Evolutionary conservation across 2,329 filamentous ascomycete species (phyloP).

Genomic region (Septoria petroselini): DNA sequence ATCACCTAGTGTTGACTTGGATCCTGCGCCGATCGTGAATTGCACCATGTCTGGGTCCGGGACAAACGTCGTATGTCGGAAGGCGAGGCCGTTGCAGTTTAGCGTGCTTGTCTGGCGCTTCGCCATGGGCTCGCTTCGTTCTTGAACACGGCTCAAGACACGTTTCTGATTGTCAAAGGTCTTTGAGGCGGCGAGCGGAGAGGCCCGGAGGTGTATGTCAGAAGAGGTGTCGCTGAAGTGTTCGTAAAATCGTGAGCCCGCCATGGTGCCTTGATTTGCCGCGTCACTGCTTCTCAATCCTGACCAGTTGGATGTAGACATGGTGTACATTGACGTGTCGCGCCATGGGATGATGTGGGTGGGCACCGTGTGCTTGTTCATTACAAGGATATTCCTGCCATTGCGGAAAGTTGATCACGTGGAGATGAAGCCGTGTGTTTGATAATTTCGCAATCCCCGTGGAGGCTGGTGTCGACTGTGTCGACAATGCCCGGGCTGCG

Average conservation of each 20-base stretch:
- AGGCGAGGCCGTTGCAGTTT: conserved; percentile 10
- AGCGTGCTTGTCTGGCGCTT: conserved; percentile 3
- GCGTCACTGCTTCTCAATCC: not conserved
- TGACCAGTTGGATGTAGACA: not conserved
- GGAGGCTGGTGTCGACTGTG: not conserved
- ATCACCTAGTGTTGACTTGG: not conserved
- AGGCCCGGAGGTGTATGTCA: not conserved
- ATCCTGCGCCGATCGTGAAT: not conserved
- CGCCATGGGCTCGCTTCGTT: not conserved
- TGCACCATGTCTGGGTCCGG: conserved; percentile 4
- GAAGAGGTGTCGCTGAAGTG: conserved; percentile 6
- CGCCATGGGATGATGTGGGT: not conserved
- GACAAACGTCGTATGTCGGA: conserved; percentile 2
- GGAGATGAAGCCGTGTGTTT: not conserved
- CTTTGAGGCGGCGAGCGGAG: not conserved
- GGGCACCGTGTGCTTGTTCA: conserved; percentile 1
- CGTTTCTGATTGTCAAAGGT: not conserved
- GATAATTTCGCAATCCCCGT: not conserved
- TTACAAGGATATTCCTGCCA: conserved; percentile 7
- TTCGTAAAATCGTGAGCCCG: not conserved
- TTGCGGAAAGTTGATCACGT: not conserved
- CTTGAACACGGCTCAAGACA: not conserved
- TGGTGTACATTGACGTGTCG: conserved; percentile 2
- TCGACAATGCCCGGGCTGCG: not conserved
- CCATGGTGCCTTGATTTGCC: not conserved